Conservation (phyloP, 331 rosid species). For the Erythrophleum ivorense region DNA sequence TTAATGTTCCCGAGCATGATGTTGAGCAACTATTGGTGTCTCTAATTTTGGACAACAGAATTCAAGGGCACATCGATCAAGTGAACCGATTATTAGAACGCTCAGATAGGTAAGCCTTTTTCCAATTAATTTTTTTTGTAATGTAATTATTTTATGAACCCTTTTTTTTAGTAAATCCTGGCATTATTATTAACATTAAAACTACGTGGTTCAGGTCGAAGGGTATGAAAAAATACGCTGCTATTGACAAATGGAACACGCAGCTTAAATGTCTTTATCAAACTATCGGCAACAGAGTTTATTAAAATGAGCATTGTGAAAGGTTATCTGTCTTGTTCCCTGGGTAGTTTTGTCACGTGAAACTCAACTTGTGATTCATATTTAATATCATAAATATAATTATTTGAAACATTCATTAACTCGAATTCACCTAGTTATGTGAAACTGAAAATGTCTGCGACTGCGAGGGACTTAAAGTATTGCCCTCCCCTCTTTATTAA, state of each 20-base stretch:
- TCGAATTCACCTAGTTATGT: conserved; percentile 30
- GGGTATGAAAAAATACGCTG: conserved; percentile 92
- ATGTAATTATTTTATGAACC: neutral
- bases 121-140: neutral
- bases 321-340: conserved; percentile 26
- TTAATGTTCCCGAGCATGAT: conserved; percentile 87
- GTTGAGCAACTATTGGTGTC: conserved; percentile 92
- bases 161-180: neutral
- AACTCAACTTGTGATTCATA: conserved; percentile 40
- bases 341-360: conserved; percentile 40
- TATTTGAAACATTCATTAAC: conserved; percentile 34
- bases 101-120: conserved; percentile 65
- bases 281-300: conserved; percentile 79
- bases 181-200: conserved; percentile 25
- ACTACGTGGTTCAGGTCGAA: conserved; percentile 68
- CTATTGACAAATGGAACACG: conserved; percentile 89
- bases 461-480: conserved; percentile 16
- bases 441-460: conserved; percentile 6
- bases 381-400: conserved; percentile 33
- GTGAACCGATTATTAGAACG: conserved; percentile 91
- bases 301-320: conserved; percentile 34
- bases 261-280: conserved; percentile 79
- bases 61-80: conserved; percentile 90
- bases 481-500: neutral
- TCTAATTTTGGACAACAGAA: conserved; percentile 83